phyloP scores from a whole-genome alignment of 805 yeast genomes.

The Tanozyma kutaoensis region DNA sequence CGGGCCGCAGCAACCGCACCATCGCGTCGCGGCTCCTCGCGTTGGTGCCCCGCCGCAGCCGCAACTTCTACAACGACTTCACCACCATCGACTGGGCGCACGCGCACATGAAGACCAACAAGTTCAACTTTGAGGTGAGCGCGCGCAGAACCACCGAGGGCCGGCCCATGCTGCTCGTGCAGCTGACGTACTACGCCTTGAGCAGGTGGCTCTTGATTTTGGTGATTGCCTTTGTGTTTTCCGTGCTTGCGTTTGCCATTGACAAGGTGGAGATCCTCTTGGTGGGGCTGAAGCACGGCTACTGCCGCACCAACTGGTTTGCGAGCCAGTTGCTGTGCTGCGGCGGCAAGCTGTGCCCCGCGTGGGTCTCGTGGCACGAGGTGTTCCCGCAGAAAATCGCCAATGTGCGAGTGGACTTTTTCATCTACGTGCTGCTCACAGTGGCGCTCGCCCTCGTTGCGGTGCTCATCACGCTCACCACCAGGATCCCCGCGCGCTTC shows the following conservation, averaged over 20 bases:
- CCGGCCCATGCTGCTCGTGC: slow-evolving; percentile 9
- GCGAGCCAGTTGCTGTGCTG: slow-evolving; percentile 31
- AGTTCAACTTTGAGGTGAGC: slow-evolving; percentile 23
- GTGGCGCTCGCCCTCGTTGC: slow-evolving; percentile 29
- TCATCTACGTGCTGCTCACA: slow-evolving; percentile 23
- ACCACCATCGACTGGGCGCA: slow-evolving; percentile 50
- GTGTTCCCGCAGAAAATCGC: slow-evolving; percentile 7
- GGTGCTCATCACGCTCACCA: slow-evolving; percentile 30
- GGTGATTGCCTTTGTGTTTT: slow-evolving; percentile 29
- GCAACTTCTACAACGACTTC: slow-evolving; percentile 40
- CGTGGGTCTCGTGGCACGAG: slow-evolving; percentile 34
- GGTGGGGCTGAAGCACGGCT: slow-evolving; percentile 39
- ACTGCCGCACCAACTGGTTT: slow-evolving; percentile 33
- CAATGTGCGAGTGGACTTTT: slow-evolving; percentile 14
- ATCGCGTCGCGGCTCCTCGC: too few species aligned
- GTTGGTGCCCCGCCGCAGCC: neutral
- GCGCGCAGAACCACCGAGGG: slow-evolving; percentile 12
- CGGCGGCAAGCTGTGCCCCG: slow-evolving; percentile 12
- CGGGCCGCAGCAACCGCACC: too few species aligned
- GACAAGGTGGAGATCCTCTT: slow-evolving; percentile 33
- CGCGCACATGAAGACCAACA: slow-evolving; percentile 31
- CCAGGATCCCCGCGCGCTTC: slow-evolving; percentile 24
- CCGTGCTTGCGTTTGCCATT: slow-evolving; percentile 36
- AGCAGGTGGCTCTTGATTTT: slow-evolving; percentile 40
- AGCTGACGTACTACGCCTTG: slow-evolving; percentile 17